phyloP scores from a whole-genome alignment of 1,139 yeast genomes.

The Candida neerlandica region DNA sequence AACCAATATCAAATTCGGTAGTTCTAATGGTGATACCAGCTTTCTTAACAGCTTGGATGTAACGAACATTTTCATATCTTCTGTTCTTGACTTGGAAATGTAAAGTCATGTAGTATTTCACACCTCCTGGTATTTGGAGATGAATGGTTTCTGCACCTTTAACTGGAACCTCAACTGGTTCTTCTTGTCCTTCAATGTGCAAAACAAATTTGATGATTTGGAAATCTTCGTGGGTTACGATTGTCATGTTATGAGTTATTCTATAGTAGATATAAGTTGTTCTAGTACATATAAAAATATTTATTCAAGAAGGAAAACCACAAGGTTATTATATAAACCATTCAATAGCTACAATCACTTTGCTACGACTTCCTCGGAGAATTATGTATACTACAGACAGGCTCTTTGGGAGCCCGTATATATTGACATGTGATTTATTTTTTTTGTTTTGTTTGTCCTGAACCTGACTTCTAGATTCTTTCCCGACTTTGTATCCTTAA shows the following conservation, averaged over 20 bases:
- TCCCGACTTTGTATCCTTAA: neutral
- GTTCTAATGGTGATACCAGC: conserved; percentile 40
- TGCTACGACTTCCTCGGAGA: conserved; percentile 3
- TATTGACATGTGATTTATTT: neutral
- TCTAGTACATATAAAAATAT: neutral
- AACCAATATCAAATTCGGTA: conserved; percentile 35
- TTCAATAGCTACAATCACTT: neutral
- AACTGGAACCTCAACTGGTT: conserved; percentile 29
- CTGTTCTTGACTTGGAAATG: conserved; percentile 37
- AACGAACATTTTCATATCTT: conserved; percentile 34
- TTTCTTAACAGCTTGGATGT: conserved; percentile 42
- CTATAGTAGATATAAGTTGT: neutral
- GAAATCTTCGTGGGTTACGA: conserved; percentile 30
- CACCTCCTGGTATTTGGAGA: conserved; percentile 42
- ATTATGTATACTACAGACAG: neutral
- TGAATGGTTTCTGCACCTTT: conserved; percentile 31
- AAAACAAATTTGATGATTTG: conserved; percentile 36
- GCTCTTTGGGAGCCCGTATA: neutral
- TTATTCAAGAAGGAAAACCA: neutral
- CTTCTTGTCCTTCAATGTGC: conserved; percentile 37
- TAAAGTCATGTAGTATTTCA: conserved; percentile 37
- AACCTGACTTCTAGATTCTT: neutral
- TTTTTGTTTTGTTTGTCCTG: neutral
- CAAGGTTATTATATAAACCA: neutral
- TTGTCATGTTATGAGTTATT: conserved; percentile 5